A percentile compares a stretch with the other conserved stretches of the same genome.
Conservation (phyloP, 2,329 filamentous ascomycete genomes). For the Eutypella sp. region DNA sequence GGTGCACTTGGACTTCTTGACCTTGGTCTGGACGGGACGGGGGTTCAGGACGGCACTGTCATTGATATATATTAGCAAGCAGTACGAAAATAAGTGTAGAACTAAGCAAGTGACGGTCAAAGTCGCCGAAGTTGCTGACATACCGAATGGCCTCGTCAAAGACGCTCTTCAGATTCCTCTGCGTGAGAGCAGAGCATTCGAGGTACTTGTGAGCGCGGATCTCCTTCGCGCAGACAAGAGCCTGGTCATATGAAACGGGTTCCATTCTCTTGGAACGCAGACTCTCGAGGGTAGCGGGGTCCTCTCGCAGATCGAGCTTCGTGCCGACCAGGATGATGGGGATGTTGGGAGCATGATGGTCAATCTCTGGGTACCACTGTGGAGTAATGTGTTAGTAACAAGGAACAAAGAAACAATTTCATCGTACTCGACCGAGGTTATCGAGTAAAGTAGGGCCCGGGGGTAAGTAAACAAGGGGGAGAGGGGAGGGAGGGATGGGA, state of each 20-base stretch:
- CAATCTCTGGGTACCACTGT: constrained; percentile 96
- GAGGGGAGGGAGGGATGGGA: too few species aligned
- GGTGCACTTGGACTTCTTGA: constrained; percentile 63
- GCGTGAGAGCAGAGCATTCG: constrained; percentile 94
- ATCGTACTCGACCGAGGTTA: neutral
- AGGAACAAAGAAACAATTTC: constrained; percentile 4
- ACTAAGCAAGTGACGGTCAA: too few species aligned
- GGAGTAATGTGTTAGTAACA: constrained; percentile 8
- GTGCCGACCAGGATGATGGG: constrained; percentile 96
- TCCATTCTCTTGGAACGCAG: constrained; percentile 92
- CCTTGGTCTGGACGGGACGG: constrained; percentile 50
- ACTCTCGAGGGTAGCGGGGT: constrained; percentile 73
- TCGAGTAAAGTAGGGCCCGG: too few species aligned
- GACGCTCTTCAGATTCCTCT: constrained; percentile 95
- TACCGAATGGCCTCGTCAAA: constrained; percentile 98
- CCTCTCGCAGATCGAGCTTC: constrained; percentile 92
- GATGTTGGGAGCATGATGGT: constrained; percentile 90
- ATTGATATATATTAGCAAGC: constrained; percentile 12
- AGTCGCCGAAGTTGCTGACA: constrained; percentile 28
- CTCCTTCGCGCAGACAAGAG: constrained; percentile 81
- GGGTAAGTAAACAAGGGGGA: too few species aligned
- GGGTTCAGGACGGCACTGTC: constrained; percentile 67
- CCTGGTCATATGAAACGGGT: constrained; percentile 93
- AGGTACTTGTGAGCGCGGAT: constrained; percentile 96
- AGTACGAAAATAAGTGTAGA: neutral